phyloP scores from a whole-genome alignment of 192 early-diverging fungal species.

The Coemansia sp. region DNA sequence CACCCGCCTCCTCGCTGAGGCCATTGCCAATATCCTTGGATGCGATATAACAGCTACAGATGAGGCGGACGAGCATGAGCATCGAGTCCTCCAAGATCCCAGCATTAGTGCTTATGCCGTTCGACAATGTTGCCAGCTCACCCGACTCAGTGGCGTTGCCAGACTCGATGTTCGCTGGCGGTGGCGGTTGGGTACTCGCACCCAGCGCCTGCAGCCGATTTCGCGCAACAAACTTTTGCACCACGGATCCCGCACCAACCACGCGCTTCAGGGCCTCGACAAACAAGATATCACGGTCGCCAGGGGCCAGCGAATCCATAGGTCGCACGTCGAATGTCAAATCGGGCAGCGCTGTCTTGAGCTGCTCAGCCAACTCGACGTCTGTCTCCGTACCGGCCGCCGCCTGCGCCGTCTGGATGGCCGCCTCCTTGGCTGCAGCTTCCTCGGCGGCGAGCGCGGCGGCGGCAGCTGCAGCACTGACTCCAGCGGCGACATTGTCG shows the following conservation, averaged over 20 bases:
- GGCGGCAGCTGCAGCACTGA: not conserved
- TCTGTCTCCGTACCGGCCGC: constrained; percentile 2
- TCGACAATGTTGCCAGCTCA: constrained; percentile 12
- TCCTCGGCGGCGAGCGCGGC: not conserved
- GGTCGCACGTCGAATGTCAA: constrained; percentile 23
- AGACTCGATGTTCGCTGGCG: not conserved
- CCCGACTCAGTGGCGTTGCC: constrained; percentile 11
- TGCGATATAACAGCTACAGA: constrained; percentile 46
- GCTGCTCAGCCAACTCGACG: constrained; percentile 9
- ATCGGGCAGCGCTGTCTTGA: constrained; percentile 2
- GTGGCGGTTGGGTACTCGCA: not conserved
- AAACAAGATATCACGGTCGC: constrained; percentile 22
- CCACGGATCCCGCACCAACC: constrained; percentile 7
- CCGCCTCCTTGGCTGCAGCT: constrained; percentile 3
- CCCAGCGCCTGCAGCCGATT: constrained; percentile 23
- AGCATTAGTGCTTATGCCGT: constrained; percentile 45
- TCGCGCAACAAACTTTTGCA: constrained; percentile 35
- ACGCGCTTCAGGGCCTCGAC: constrained; percentile 34
- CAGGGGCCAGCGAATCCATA: constrained; percentile 16
- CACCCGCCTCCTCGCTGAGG: not conserved
- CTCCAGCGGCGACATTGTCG: constrained; percentile 21
- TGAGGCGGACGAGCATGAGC: constrained; percentile 49
- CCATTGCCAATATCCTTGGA: not conserved
- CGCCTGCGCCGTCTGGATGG: constrained; percentile 1
- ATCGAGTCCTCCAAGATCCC: constrained; percentile 51